Evolutionary conservation across 108 stramenopile genomes (phyloP), one percentile per base, ranked within the genome.

Genomic region (Cyclotella baltica): DNA sequence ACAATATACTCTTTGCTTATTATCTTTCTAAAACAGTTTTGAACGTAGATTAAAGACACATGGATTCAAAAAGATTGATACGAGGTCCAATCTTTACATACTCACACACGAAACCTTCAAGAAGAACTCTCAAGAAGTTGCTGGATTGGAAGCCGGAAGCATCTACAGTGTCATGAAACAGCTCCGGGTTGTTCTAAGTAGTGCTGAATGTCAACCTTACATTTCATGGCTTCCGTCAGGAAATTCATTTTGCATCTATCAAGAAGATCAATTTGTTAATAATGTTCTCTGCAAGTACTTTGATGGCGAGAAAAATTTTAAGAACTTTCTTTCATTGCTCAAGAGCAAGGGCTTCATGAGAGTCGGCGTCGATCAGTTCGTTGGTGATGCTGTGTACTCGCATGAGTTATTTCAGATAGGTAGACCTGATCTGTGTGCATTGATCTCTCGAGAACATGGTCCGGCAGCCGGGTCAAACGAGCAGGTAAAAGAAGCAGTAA

Each of bases 11-110:
- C n/a, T n/a, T n/a, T n/a, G n/a, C n/a, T n/a, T n/a, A n/a, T n/a
- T n/a, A n/a, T n/a, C n/a, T n/a, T n/a, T n/a, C n/a, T n/a, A n/a
- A n/a, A n/a, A n/a, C 27, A 75, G 67, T 47, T 88, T 88, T 80
- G 78, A 76, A 23, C 70, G 87, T 25, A 83, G 85, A 48, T 70
- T 88, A 8, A 63, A 63, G 15, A 63, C 77, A 40, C 80, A 81
- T 77, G 87, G 87, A 1, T 85, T 85, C 53, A 19, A 38, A 19
- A 51, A 71, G 48, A 38, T 67, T 27, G 28, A 50, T 43, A 67
- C 48, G 19, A 47, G 1, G 9, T n/a, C 11, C 28, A 15, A 31
- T 19, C 18, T 30, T 8, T 47, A 50, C 29, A 62, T 57, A 28
- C 71, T 67, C 64, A 53, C 35, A 51, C 78, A 80, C 53, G 47